These are phyloP conservation scores for Botryotinia convoluta DNA, from an alignment of 2,329 filamentous ascomycete genomes.

Conservation along the genomic window DNA sequence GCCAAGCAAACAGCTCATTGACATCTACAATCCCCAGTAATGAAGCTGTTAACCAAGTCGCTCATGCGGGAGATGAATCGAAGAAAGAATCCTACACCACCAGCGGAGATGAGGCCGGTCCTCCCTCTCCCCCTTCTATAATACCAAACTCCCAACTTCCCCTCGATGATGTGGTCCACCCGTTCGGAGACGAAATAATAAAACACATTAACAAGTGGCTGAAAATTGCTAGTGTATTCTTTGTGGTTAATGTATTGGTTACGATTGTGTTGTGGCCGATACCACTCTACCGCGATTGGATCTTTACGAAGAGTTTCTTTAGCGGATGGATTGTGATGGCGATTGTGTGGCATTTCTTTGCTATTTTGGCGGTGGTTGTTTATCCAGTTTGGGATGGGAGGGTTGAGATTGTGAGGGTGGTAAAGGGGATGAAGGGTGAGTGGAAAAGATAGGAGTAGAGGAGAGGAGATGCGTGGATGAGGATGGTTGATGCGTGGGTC, in stretches of 20 bases:
- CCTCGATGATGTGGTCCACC: slow-evolving; percentile 45
- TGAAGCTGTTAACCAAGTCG: slow-evolving; percentile 25
- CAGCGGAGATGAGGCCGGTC: not conserved
- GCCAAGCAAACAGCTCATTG: not conserved
- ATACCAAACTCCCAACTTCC: slow-evolving; percentile 22
- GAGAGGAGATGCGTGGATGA: not conserved
- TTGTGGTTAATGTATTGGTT: slow-evolving; percentile 44
- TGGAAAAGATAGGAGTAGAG: not conserved
- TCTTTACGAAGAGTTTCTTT: slow-evolving; percentile 50
- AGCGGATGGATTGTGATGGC: slow-evolving; percentile 50
- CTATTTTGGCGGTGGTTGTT: slow-evolving; percentile 46
- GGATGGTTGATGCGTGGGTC: not conserved
- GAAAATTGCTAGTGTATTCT: slow-evolving; percentile 43
- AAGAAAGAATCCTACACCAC: not conserved
- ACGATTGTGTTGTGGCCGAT: slow-evolving; percentile 50
- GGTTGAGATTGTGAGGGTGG: slow-evolving; percentile 37
- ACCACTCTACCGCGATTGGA: slow-evolving; percentile 49
- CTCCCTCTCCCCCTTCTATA: not conserved
- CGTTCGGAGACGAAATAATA: slow-evolving; percentile 42
- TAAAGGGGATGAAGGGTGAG: not conserved
- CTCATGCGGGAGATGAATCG: not conserved
- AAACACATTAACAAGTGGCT: slow-evolving; percentile 41
- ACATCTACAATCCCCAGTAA: slow-evolving; percentile 20
- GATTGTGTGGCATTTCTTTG: slow-evolving; percentile 52
- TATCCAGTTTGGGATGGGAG: slow-evolving; percentile 50